Evolutionary conservation across 2,329 filamentous ascomycete species (phyloP), one percentile per base, ranked within the genome.

Genomic region (Fusarium lyarnte): DNA sequence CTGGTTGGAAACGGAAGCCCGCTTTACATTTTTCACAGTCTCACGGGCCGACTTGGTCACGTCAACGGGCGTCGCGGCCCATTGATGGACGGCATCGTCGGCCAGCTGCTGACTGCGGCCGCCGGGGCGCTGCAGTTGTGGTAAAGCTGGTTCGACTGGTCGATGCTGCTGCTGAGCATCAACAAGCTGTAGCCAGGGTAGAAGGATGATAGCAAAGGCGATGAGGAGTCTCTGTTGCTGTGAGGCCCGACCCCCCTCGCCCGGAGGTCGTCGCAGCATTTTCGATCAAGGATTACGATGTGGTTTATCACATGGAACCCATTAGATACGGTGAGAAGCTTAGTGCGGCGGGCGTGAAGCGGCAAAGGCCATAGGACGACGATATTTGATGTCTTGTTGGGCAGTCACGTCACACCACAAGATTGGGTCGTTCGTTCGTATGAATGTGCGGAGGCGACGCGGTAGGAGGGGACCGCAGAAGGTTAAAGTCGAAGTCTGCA

Each of bases 211-310:
- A 76, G 86, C 87, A 79, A 90, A 85, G 80, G 88, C 87, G 79
- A 89, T 79, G 79, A 87, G 77, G 77, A 84, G 80, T 79, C 82
- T 84, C 77, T 84, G 81, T 81, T 86, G 83, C 67, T 81, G 81
- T 72, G 81, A 81, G 79, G 81, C 79, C 84, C 84, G 82, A 83
- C 85, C 83, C 79, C 84, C 86, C 82, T 87, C 87, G 84, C 87
- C 87, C 78, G 86, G 86, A 81, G 89, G 89, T 85, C 89, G 88
- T 87, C 88, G 90, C 85, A 88, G 85, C 89, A 91, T 92, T 70
- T 77, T 76, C 19, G 51, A 76, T 45, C 49, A 47, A 59, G 52
- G 39, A 63, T 42, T 33, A 53, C 55, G 63, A 42, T 64, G 66
- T 67, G 58, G 49, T 45, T 63, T 64, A 66, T 78, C 57, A 78